Percentiles rank a stretch among this genome's conserved stretches.
These are phyloP conservation scores for Cyberlindnera misumaiensis DNA, from an alignment of 805 yeast genomes.

Conservation along the genomic window DNA sequence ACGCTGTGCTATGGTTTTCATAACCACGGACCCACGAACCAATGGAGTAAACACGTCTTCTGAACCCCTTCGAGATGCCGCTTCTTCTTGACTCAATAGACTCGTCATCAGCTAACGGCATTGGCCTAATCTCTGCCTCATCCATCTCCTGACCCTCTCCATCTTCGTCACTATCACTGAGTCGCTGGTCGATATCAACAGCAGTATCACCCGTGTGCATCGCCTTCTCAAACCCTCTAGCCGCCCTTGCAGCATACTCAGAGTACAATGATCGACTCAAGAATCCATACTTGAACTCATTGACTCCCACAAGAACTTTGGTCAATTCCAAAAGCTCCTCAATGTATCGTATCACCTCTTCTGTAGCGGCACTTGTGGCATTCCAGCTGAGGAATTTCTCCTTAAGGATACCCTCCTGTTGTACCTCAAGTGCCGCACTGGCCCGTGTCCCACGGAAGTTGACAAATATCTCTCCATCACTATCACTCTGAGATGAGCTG, in stretches of 20 bases:
- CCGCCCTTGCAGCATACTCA: slow-evolving; percentile 36
- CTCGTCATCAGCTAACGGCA: slow-evolving; percentile 4
- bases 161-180: slow-evolving; percentile 1
- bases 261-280: slow-evolving; percentile 39
- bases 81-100: neutral
- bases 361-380: slow-evolving; percentile 42
- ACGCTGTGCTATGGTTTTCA: slow-evolving; percentile 15
- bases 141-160: slow-evolving; percentile 6
- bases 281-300: slow-evolving; percentile 45
- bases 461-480: slow-evolving; percentile 20
- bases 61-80: slow-evolving; percentile 23
- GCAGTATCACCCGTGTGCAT: slow-evolving; percentile 8
- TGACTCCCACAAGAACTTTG: slow-evolving; percentile 39
- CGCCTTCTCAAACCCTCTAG: slow-evolving; percentile 24
- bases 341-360: slow-evolving; percentile 42
- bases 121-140: slow-evolving; percentile 6
- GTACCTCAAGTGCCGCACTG: slow-evolving; percentile 6
- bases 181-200: neutral
- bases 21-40: slow-evolving; percentile 26
- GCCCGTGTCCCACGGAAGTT: slow-evolving; percentile 8
- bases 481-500: slow-evolving; percentile 13
- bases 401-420: slow-evolving; percentile 24
- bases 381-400: slow-evolving; percentile 43
- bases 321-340: slow-evolving; percentile 39
- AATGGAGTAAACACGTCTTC: slow-evolving; percentile 31